Percentiles rank a stretch among this genome's conserved stretches.
Conservation (phyloP, 2,329 filamentous ascomycete genomes). For the Diaporthe ilicicola region DNA sequence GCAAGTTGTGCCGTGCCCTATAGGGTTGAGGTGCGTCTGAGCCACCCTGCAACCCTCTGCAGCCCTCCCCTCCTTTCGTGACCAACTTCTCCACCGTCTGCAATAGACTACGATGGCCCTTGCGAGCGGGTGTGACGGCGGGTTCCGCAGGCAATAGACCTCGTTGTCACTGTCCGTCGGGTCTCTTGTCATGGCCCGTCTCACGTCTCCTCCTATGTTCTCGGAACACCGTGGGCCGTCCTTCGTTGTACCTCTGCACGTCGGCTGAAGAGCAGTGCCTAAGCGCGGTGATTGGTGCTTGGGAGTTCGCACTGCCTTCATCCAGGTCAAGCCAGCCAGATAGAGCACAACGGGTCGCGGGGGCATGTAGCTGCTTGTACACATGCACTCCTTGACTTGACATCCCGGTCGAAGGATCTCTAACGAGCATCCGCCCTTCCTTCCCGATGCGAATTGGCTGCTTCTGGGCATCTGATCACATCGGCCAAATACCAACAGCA, state of each 20-base stretch:
- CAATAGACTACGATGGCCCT: not conserved
- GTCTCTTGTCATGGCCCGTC: not conserved
- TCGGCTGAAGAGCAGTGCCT: not conserved
- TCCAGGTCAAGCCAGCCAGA: not conserved
- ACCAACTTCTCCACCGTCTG: constrained; percentile 2
- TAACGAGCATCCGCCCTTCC: constrained; percentile 23
- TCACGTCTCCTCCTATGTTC: not conserved
- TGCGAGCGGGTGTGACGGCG: not conserved
- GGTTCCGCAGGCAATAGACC: constrained; percentile 5
- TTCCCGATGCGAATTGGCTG: constrained; percentile 23
- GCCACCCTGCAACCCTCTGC: constrained; percentile 17
- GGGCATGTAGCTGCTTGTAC: constrained; percentile 6
- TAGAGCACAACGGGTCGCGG: not conserved
- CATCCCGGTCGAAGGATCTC: constrained; percentile 31
- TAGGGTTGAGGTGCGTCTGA: constrained; percentile 16
- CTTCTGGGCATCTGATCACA: constrained; percentile 18
- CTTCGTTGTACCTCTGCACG: constrained; percentile 10
- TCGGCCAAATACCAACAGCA: constrained; percentile 8
- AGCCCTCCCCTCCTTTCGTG: not conserved
- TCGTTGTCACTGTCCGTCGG: not conserved
- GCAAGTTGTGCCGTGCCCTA: constrained; percentile 9
- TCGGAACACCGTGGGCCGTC: not conserved
- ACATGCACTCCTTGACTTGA: not conserved
- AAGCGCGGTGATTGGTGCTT: not conserved
- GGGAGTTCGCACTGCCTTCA: constrained; percentile 19